phyloP scores from a whole-genome alignment of 306 rosid species.

The Quercus agrifolia region DNA sequence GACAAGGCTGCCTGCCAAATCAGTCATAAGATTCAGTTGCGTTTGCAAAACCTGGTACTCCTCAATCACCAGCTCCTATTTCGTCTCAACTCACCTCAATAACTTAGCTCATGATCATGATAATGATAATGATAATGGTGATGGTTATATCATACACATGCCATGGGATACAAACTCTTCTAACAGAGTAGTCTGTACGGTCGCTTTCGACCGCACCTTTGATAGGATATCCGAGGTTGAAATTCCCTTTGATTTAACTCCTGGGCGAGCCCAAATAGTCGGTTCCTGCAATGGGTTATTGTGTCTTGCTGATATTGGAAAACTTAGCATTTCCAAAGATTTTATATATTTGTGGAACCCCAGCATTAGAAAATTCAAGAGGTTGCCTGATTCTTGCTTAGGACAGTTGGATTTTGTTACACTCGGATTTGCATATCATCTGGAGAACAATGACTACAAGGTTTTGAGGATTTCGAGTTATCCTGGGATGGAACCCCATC shows the following conservation, averaged over 20 bases:
- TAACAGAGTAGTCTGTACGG: not conserved
- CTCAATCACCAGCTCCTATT: not conserved
- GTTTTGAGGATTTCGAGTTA: not conserved
- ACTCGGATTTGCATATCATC: not conserved
- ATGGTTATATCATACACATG: not conserved
- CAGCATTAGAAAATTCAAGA: not conserved
- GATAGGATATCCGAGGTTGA: too few relatives aligned
- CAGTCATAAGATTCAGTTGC: not conserved
- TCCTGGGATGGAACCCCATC: too few relatives aligned
- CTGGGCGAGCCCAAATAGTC: too few relatives aligned
- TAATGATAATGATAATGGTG: too few relatives aligned
- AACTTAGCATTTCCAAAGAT: fast-evolving
- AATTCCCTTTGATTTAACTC: too few relatives aligned
- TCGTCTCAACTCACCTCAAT: not conserved
- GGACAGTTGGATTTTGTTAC: not conserved
- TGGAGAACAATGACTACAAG: not conserved
- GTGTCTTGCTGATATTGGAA: not conserved
- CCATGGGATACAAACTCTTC: too few relatives aligned
- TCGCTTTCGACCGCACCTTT: too few relatives aligned
- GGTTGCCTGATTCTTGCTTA: not conserved
- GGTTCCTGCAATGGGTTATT: too few relatives aligned
- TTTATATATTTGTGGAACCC: not conserved
- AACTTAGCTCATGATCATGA: not conserved
- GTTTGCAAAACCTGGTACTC: not conserved
- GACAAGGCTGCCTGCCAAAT: not conserved